Percentiles rank a stretch among this genome's conserved stretches.
phyloP scores from a whole-genome alignment of 331 rosid genomes.

The Telfairia occidentalis region DNA sequence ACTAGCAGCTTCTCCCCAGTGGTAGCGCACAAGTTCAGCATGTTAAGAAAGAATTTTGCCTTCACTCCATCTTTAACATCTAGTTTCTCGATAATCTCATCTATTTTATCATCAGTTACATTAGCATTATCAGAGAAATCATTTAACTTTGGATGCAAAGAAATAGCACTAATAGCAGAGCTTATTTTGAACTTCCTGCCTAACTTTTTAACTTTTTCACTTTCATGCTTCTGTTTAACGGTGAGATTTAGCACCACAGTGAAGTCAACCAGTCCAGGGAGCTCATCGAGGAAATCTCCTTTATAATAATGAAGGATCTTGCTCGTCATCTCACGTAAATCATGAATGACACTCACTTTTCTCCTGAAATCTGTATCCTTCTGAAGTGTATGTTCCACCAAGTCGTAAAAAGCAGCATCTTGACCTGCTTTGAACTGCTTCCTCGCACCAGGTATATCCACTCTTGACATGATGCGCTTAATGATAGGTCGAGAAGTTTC shows the following conservation, averaged over 20 bases:
- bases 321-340: conserved; percentile 86
- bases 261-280: conserved; percentile 80
- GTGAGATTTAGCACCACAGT: conserved; percentile 59
- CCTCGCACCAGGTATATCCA: conserved; percentile 40
- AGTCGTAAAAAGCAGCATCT: conserved; percentile 38
- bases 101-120: conserved; percentile 40
- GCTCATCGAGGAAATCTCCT: conserved; percentile 95
- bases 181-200: conserved; percentile 51
- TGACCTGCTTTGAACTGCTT: conserved; percentile 31
- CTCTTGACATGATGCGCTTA: conserved; percentile 61
- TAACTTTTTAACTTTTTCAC: conserved; percentile 30
- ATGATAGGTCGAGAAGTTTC: conserved; percentile 58
- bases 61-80: conserved; percentile 70
- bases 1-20: conserved; percentile 76
- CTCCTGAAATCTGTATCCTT: conserved; percentile 66
- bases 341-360: conserved; percentile 69
- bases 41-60: conserved; percentile 56
- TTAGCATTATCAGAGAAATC: conserved; percentile 33
- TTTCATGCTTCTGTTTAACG: conserved; percentile 48
- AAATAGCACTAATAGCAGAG: conserved; percentile 68
- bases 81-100: conserved; percentile 35
- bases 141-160: conserved; percentile 65
- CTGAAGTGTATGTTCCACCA: conserved; percentile 72
- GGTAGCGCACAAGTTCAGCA: conserved; percentile 55
- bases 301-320: conserved; percentile 75